Percentiles rank a stretch among this genome's conserved stretches.
These are phyloP conservation scores for Microsporum audouinii DNA, from an alignment of 2,329 filamentous ascomycete species.

Conservation along the genomic window DNA sequence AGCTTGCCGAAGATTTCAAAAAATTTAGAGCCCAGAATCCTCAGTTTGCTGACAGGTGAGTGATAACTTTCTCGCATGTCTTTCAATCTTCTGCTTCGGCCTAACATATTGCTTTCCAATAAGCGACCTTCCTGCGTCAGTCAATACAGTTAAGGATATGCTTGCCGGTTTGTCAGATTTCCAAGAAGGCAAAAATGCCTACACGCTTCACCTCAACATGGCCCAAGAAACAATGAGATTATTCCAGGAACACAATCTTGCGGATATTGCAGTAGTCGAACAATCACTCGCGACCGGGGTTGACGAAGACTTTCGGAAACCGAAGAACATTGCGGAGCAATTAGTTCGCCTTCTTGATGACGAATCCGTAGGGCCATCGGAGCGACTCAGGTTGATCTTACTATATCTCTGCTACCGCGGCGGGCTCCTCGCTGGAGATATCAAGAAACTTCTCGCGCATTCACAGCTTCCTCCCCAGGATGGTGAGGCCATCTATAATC, in stretches of 20 bases:
- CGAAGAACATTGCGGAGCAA: constrained; percentile 77
- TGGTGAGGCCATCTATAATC: constrained; percentile 57
- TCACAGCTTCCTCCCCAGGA: constrained; percentile 65
- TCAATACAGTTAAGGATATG: constrained; percentile 96
- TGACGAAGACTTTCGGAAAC: constrained; percentile 83
- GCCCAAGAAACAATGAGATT: constrained; percentile 93
- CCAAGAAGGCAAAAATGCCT: constrained; percentile 88
- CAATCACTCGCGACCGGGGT: constrained; percentile 80
- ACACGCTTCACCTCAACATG: constrained; percentile 91
- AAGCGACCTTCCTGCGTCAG: constrained; percentile 56
- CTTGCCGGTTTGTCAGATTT: constrained; percentile 88
- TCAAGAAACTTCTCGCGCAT: constrained; percentile 73
- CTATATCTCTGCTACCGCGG: constrained; percentile 79
- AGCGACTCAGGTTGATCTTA: constrained; percentile 73
- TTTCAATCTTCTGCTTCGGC: background rate
- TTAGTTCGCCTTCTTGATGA: constrained; percentile 83
- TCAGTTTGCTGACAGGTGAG: constrained; percentile 66
- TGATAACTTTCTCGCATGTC: background rate
- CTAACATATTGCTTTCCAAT: background rate
- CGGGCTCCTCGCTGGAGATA: constrained; percentile 71
- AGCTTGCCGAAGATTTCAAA: constrained; percentile 82
- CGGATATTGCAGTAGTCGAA: constrained; percentile 77
- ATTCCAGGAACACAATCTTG: constrained; percentile 73
- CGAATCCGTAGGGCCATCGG: constrained; percentile 55
- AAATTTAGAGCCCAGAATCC: constrained; percentile 85